A percentile compares a stretch with the other conserved stretches of the same genome.
These are phyloP conservation scores for Elasticomyces elasticus DNA, from an alignment of 495 filamentous ascomycete genomes.

Conservation along the genomic window DNA sequence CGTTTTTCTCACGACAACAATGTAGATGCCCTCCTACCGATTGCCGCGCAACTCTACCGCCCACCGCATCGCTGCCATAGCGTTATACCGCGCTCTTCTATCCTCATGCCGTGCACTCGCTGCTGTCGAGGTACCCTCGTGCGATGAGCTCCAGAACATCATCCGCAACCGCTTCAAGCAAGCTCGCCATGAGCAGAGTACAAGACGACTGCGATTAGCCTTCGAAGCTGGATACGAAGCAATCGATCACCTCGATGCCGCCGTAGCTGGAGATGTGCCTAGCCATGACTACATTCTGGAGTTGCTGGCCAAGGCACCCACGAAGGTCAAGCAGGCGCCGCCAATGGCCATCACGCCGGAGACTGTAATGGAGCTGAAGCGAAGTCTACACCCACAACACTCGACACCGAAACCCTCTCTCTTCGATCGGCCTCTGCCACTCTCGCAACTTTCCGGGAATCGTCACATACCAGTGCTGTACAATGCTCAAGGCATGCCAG, in stretches of 20 bases:
- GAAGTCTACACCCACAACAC: not conserved
- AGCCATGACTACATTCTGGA: constrained; percentile 18
- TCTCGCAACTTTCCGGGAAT: constrained; percentile 37
- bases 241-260: constrained; percentile 30
- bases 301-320: constrained; percentile 20
- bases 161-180: constrained; percentile 49
- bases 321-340: constrained; percentile 11
- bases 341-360: not conserved
- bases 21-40: constrained; percentile 11
- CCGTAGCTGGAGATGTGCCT: constrained; percentile 19
- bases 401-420: constrained; percentile 21
- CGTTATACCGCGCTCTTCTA: constrained; percentile 64
- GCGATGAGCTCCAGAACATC: constrained; percentile 33
- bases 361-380: not conserved
- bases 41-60: constrained; percentile 12
- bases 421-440: constrained; percentile 38
- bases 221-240: constrained; percentile 50
- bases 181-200: constrained; percentile 42
- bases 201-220: constrained; percentile 23
- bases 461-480: constrained; percentile 53
- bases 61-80: constrained; percentile 34
- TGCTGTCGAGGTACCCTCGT: constrained; percentile 26
- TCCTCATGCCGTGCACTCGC: constrained; percentile 46
- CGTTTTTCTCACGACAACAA: not conserved
- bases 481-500: constrained; percentile 51